phyloP scores from a whole-genome alignment of 1,284 basidiomycete species.

The Trichosporon asahii region DNA sequence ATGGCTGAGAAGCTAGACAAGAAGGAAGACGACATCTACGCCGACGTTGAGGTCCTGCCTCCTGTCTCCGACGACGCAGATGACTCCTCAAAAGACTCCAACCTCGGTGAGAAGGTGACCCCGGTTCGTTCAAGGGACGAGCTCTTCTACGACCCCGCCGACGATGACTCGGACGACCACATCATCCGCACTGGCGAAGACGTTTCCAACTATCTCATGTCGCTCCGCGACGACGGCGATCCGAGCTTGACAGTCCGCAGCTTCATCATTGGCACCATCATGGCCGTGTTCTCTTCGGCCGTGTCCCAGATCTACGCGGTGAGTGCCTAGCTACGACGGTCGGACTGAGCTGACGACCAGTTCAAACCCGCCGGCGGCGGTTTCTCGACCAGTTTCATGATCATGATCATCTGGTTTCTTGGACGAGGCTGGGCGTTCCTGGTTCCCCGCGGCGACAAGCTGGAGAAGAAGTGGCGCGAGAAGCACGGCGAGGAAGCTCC shows the following conservation, averaged over 20 bases:
- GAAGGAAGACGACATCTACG: neutral
- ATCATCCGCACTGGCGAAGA: constrained; percentile 55
- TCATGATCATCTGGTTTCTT: constrained; percentile 59
- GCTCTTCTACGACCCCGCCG: neutral
- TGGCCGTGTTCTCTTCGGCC: constrained; percentile 60
- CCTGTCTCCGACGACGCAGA: neutral
- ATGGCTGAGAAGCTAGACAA: neutral
- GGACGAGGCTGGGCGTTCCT: constrained; percentile 57
- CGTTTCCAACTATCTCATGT: constrained; percentile 61
- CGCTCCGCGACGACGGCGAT: constrained; percentile 63
- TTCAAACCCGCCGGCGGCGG: constrained; percentile 61
- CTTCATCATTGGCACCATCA: constrained; percentile 58
- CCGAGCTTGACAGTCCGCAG: constrained; percentile 61
- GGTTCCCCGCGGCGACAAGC: constrained; percentile 48
- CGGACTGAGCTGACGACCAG: constrained; percentile 33
- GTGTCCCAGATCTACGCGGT: constrained; percentile 26
- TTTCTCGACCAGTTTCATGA: constrained; percentile 61
- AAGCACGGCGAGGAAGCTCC: constrained; percentile 43
- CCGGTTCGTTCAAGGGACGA: neutral
- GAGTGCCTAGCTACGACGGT: neutral
- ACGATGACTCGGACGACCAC: neutral
- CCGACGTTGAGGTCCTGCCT: neutral
- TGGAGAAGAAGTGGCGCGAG: constrained; percentile 53
- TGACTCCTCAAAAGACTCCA: neutral
- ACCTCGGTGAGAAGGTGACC: neutral